Evolutionary conservation across 78 protist species (phyloP).

Genomic region (Anaeramoeba flamelloides): DNA sequence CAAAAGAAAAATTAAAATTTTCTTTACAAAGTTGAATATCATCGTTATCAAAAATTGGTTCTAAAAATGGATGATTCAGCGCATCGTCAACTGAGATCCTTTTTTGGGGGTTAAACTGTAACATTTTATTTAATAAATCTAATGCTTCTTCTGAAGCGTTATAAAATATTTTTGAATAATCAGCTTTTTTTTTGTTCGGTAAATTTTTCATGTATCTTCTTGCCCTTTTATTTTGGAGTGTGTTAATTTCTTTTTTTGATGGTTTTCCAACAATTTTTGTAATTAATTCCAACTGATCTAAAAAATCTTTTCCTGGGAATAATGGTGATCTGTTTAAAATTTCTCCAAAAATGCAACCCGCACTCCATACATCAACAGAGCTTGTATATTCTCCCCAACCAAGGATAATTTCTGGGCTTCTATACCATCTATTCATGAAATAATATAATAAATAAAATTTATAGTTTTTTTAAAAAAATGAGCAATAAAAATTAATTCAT

Average conservation of each 20-base stretch:
- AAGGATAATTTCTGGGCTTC: slow-evolving; percentile 92
- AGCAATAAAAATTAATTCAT: too few relatives aligned
- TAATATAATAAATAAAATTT: too few relatives aligned
- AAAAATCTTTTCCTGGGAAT: too few relatives aligned
- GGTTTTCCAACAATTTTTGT: slow-evolving; percentile 56
- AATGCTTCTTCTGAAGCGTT: slow-evolving; percentile 47
- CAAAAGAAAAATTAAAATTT: too few relatives aligned
- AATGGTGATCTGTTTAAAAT: too few relatives aligned
- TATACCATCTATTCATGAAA: slow-evolving; percentile 54
- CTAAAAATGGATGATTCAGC: slow-evolving; percentile 24
- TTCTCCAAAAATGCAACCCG: too few relatives aligned
- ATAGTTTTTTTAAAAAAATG: too few relatives aligned
- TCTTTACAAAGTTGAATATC: too few relatives aligned
- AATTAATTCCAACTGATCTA: slow-evolving; percentile 57
- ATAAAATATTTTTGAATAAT: slow-evolving; percentile 11
- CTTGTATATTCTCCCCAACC: slow-evolving; percentile 65
- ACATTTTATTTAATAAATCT: slow-evolving; percentile 61
- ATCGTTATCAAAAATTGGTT: not conserved
- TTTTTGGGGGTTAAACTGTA: slow-evolving; percentile 64
- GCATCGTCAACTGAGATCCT: slow-evolving; percentile 39
- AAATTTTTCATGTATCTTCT: not conserved
- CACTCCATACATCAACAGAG: too few relatives aligned
- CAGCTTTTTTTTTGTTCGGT: not conserved
- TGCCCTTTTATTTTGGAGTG: slow-evolving; percentile 10
- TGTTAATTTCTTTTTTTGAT: slow-evolving; percentile 42